These are phyloP conservation scores for Cyberlindnera meyerae DNA, from an alignment of 805 yeast genomes.

Conservation along the genomic window DNA sequence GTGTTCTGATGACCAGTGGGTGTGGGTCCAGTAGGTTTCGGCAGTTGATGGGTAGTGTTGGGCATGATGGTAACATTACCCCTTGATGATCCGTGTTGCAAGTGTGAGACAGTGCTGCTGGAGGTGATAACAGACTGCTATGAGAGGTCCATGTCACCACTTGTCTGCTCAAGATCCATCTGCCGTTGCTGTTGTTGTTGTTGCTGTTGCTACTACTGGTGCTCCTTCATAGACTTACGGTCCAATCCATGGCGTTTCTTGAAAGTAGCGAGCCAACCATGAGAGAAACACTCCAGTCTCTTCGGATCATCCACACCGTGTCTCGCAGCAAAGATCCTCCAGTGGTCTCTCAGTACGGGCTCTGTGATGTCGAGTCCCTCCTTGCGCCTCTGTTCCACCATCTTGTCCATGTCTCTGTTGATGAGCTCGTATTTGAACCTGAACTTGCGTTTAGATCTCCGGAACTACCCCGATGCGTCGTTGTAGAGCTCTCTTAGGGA, in stretches of 20 bases:
- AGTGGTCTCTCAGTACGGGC: slow-evolving; percentile 49
- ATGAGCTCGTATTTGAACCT: slow-evolving; percentile 53
- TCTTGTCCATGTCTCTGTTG: slow-evolving; percentile 52
- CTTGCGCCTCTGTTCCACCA: slow-evolving; percentile 42
- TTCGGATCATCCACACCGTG: slow-evolving; percentile 59
- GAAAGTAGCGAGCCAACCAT: slow-evolving; percentile 61
- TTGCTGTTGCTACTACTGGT: neutral
- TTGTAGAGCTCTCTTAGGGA: slow-evolving; percentile 43
- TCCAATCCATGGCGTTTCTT: slow-evolving; percentile 52
- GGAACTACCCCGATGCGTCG: slow-evolving; percentile 26
- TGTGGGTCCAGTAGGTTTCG: neutral
- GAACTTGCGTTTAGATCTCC: slow-evolving; percentile 38
- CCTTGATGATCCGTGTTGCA: neutral
- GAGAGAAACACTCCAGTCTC: slow-evolving; percentile 48
- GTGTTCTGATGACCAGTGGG: slow-evolving; percentile 4
- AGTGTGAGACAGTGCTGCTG: neutral
- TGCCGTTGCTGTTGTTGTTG: neutral
- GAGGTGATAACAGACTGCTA: too few species aligned
- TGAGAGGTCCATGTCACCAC: neutral
- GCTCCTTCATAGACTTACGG: slow-evolving; percentile 14
- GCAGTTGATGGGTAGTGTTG: neutral
- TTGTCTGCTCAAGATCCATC: neutral
- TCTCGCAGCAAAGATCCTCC: slow-evolving; percentile 50
- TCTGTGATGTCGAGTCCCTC: slow-evolving; percentile 47
- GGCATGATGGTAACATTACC: neutral